A percentile compares a stretch with the other conserved stretches of the same genome.
phyloP scores from a whole-genome alignment of 2,329 filamentous ascomycete species.

The Cercospora sp. region DNA sequence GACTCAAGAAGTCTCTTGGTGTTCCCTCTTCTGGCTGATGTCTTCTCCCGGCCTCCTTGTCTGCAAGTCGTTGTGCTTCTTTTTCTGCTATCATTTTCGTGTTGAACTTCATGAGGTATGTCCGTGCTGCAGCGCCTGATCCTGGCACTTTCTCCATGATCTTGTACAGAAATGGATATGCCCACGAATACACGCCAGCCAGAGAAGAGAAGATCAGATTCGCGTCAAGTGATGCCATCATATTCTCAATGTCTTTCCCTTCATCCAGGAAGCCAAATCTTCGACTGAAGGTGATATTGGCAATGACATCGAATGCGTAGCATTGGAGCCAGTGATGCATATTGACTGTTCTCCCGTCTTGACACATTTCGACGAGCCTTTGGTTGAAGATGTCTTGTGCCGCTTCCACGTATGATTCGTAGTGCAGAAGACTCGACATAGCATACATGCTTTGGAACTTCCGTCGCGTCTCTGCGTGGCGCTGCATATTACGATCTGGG shows the following conservation, averaged over 20 bases:
- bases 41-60: constrained; percentile 14
- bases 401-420: constrained; percentile 28
- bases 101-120: constrained; percentile 19
- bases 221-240: constrained; percentile 20
- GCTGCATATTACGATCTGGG: constrained; percentile 22
- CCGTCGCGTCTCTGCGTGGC: constrained; percentile 24
- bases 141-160: constrained; percentile 20
- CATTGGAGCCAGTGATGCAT: constrained; percentile 34
- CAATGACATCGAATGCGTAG: constrained; percentile 46
- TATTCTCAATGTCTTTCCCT: constrained; percentile 38
- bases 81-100: constrained; percentile 16
- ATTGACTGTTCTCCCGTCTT: constrained; percentile 19
- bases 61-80: constrained; percentile 9
- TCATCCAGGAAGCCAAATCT: constrained; percentile 43
- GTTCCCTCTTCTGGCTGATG: constrained; percentile 14
- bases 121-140: constrained; percentile 19
- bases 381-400: constrained; percentile 20
- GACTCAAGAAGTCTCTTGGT: constrained; percentile 24
- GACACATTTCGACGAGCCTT: constrained; percentile 20
- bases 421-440: constrained; percentile 27
- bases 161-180: constrained; percentile 21
- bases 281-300: constrained; percentile 38
- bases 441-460: constrained; percentile 30
- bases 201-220: constrained; percentile 19
- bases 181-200: constrained; percentile 23